Base-by-base conservation (phyloP, 1,284 basidiomycete species). In the Thelephora terrestris region DNA sequence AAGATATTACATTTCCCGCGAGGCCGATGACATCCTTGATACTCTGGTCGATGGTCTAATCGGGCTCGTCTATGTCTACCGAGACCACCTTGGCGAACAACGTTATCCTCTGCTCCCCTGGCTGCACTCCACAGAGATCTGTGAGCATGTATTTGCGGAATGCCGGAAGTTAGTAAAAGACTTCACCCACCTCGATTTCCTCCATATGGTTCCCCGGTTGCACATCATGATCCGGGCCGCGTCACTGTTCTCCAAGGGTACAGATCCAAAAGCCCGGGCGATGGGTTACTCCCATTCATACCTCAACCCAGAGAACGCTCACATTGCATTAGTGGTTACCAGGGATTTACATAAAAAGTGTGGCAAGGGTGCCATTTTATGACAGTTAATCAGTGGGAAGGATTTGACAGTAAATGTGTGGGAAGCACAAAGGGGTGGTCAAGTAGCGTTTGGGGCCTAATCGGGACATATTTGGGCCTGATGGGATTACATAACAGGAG, bases 41-140 rank as follows among this genome's bases (percentile, higher is more conserved):
- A 63, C 56, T 9, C 45, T 71, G 12, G 57, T 60, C 20, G 47
- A 68, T n/a, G 57, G 64, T 1, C 51, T 65, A 4, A 36, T 71
- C 1, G 35, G 47, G 0, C 57, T 71, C 0, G 47, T 71, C 4
- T n/a, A 64, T 27, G 57, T n/a, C n/a, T n/a, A n/a, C n/a, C n/a
- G n/a, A n/a, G n/a, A n/a, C n/a, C n/a, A n/a, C n/a, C n/a, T n/a
- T 44, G 37, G 48, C 9, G 49, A 52, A 0, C 23, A 40, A 4
- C 2, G 25, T 1, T 46, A 47, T 10, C 69, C 69, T 0, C 56
- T 72, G 0, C 54, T 70, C 1, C 69, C 64, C 2, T 73, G 70
- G 70, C 60, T 71, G 7, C 60, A 66, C 49, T 67, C 65, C 10
- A 36, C 34, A n/a, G 10, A 36, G 10, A 12, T n/a, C n/a, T n/a